Conservation (phyloP, 495 filamentous ascomycete species). For the Daldinia bambusicola region DNA sequence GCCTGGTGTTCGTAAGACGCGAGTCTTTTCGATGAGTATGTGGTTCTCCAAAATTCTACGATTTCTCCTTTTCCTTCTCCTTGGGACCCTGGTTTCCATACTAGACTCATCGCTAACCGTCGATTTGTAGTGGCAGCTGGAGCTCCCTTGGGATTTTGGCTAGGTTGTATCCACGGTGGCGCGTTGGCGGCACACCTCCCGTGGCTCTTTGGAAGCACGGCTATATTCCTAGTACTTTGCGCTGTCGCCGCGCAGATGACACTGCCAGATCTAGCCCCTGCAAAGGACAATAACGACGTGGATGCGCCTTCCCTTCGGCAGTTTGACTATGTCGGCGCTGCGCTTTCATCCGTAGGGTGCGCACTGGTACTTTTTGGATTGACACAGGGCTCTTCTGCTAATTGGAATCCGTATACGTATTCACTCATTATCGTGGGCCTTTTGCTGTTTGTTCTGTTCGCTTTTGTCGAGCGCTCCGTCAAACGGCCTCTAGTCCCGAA, state of each 20-base stretch:
- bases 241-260: slow-evolving; percentile 59
- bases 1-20: slow-evolving; percentile 64
- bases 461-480: slow-evolving; percentile 56
- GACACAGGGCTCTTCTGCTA: slow-evolving; percentile 63
- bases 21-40: slow-evolving; percentile 65
- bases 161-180: slow-evolving; percentile 47
- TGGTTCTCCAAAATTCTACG: background rate
- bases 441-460: slow-evolving; percentile 59
- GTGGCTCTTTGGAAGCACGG: slow-evolving; percentile 58
- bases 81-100: background rate
- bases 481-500: slow-evolving; percentile 63
- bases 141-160: slow-evolving; percentile 62
- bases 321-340: slow-evolving; percentile 62
- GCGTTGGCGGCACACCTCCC: slow-evolving; percentile 60
- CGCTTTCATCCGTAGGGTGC: slow-evolving; percentile 58
- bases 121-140: slow-evolving; percentile 60
- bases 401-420: slow-evolving; percentile 61
- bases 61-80: background rate
- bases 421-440: slow-evolving; percentile 64
- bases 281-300: slow-evolving; percentile 39
- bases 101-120: slow-evolving; percentile 1
- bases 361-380: slow-evolving; percentile 66
- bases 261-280: slow-evolving; percentile 51
- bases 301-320: slow-evolving; percentile 38
- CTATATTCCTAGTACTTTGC: slow-evolving; percentile 68